A percentile compares a stretch with the other conserved stretches of the same genome.
Conservation (phyloP, 495 filamentous ascomycete genomes). For the Polyplosphaeria fusca region DNA sequence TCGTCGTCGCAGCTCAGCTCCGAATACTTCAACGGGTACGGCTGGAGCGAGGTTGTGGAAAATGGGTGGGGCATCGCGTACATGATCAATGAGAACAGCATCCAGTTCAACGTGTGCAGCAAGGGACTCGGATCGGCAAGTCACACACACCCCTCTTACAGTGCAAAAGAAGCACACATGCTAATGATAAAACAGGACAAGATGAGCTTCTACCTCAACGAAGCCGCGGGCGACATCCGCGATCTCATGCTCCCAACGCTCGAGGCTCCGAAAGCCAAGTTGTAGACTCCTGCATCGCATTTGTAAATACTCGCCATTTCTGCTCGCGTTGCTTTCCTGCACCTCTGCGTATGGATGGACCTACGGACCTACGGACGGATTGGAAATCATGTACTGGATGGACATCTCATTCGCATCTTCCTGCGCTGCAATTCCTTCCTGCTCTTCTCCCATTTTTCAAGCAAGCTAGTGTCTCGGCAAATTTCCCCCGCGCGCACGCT, state of each 20-base stretch:
- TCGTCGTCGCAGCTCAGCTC: conserved; percentile 85
- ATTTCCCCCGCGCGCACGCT: too few species aligned
- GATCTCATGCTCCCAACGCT: conserved; percentile 83
- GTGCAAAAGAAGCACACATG: not conserved
- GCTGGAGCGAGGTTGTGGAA: conserved; percentile 98
- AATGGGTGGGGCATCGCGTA: conserved; percentile 97
- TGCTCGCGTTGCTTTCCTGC: too few species aligned
- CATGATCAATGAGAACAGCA: conserved; percentile 98
- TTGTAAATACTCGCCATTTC: too few species aligned
- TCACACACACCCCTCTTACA: not conserved
- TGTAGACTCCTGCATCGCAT: too few species aligned
- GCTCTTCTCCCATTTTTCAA: too few species aligned
- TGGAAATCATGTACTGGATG: too few species aligned
- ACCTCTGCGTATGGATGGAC: too few species aligned
- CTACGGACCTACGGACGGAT: too few species aligned
- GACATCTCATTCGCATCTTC: too few species aligned
- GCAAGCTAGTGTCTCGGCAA: too few species aligned
- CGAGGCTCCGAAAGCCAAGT: conserved; percentile 82
- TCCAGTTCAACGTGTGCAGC: conserved; percentile 98
- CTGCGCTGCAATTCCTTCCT: too few species aligned
- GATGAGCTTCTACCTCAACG: conserved; percentile 92
- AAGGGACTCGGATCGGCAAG: conserved; percentile 74
- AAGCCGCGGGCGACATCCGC: conserved; percentile 86
- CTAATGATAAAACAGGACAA: conserved; percentile 52
- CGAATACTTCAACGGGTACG: conserved; percentile 99